A percentile compares a stretch with the other conserved stretches of the same genome.
Conservation (phyloP, 768 basidiomycete species). For the Galerina sulciceps region DNA sequence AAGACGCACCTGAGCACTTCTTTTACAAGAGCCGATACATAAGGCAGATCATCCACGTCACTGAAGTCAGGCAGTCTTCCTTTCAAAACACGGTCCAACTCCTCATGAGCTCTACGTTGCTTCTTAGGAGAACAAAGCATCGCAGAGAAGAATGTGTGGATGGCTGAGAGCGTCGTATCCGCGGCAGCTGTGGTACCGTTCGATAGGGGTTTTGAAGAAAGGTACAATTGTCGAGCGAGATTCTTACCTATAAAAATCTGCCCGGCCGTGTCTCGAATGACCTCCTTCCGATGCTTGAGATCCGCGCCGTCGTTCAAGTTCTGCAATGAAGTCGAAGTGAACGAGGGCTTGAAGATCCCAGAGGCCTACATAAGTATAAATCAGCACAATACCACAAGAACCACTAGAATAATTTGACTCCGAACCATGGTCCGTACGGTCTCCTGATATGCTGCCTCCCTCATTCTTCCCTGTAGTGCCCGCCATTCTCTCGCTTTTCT, state of each 20-base stretch:
- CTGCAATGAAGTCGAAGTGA: conserved; percentile 37
- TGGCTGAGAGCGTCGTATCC: background rate
- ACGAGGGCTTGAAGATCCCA: conserved; percentile 37
- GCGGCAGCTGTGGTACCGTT: background rate
- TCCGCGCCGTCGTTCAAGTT: no score
- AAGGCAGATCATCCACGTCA: conserved; percentile 44
- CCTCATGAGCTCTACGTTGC: conserved; percentile 40
- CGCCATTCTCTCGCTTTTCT: conserved; percentile 48
- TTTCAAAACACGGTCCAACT: no score
- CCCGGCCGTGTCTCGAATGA: no score
- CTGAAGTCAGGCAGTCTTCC: conserved; percentile 41
- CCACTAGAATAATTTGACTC: background rate
- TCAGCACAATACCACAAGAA: background rate
- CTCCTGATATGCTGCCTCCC: conserved; percentile 50
- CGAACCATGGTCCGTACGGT: conserved; percentile 37
- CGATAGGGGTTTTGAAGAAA: background rate
- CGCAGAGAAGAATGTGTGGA: conserved; percentile 33
- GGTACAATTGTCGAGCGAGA: background rate
- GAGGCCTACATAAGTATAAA: conserved; percentile 20
- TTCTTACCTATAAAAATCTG: no score
- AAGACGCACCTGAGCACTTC: conserved; percentile 39
- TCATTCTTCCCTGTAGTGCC: conserved; percentile 44
- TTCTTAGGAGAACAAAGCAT: conserved; percentile 39
- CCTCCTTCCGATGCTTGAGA: conserved; percentile 33
- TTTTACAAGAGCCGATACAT: conserved; percentile 39